These are phyloP conservation scores for Aspergillus phoenicis DNA, from an alignment of 2,329 filamentous ascomycete genomes.

Conservation along the genomic window DNA sequence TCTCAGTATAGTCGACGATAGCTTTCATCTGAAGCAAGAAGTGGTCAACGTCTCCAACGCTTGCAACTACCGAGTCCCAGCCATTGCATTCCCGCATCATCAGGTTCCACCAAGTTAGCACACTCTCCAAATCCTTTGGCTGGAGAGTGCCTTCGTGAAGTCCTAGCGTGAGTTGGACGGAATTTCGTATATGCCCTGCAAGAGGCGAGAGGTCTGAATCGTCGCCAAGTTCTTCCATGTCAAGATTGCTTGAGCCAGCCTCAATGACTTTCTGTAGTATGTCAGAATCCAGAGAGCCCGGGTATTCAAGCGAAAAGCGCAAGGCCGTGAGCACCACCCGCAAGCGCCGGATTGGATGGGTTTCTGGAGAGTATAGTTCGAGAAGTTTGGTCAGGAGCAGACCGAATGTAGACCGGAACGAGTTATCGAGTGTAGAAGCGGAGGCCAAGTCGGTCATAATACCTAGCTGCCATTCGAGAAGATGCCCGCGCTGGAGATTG, in stretches of 20 bases:
- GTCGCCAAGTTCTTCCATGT: constrained; percentile 21
- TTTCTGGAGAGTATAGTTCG: constrained; percentile 33
- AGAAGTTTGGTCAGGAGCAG: constrained; percentile 36
- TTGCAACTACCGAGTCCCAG: constrained; percentile 44
- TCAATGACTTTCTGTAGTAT: constrained; percentile 31
- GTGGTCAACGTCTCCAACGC: constrained; percentile 54
- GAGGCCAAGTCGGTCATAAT: constrained; percentile 37
- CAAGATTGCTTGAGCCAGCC: constrained; percentile 29
- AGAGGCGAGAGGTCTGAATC: constrained; percentile 33
- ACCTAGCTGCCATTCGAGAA: constrained; percentile 44
- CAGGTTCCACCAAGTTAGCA: constrained; percentile 39
- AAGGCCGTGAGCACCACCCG: constrained; percentile 40
- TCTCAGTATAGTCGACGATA: constrained; percentile 59
- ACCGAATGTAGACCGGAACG: constrained; percentile 31
- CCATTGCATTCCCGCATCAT: constrained; percentile 50
- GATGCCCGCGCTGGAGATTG: constrained; percentile 30
- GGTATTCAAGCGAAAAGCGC: constrained; percentile 39
- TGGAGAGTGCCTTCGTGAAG: constrained; percentile 38
- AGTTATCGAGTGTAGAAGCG: constrained; percentile 28
- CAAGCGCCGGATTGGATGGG: constrained; percentile 41
- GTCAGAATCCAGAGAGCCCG: constrained; percentile 28
- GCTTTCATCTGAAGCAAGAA: constrained; percentile 57
- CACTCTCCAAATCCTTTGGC: constrained; percentile 29
- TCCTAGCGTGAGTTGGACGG: constrained; percentile 37
- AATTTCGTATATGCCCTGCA: constrained; percentile 35